Evolutionary conservation across 345 rosid species (phyloP).

Genomic region (Pugionium dolabratum): DNA sequence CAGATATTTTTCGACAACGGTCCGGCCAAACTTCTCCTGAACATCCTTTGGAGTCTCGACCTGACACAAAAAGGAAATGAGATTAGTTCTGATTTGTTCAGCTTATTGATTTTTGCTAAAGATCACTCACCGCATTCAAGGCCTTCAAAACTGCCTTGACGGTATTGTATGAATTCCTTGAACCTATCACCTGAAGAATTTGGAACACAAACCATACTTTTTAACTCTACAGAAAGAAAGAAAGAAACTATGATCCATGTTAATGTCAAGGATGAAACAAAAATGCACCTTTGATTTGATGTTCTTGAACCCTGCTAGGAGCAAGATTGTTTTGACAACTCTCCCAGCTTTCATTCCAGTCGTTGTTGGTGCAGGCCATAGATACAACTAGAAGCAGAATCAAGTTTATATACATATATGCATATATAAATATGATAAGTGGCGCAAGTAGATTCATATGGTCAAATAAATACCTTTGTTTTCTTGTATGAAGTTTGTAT

Average conservation of each 20-base stretch:
- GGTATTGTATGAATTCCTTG: conserved; percentile 92
- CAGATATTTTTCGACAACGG: conserved; percentile 84
- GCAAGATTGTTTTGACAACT: conserved; percentile 71
- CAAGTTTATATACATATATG: conserved; percentile 3
- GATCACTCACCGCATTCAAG: conserved; percentile 77
- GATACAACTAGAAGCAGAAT: conserved; percentile 58
- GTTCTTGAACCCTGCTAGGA: conserved; percentile 90
- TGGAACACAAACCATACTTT: background rate
- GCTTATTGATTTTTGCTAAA: background rate
- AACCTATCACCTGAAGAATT: conserved; percentile 71
- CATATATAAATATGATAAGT: background rate
- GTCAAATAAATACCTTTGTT: conserved; percentile 65
- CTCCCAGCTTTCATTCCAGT: conserved; percentile 94
- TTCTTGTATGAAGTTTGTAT: conserved; percentile 77
- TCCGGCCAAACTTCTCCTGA: conserved; percentile 89
- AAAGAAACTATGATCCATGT: no score
- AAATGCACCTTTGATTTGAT: conserved; percentile 80
- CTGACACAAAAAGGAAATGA: conserved; percentile 40
- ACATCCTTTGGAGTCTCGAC: conserved; percentile 93
- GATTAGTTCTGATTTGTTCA: background rate
- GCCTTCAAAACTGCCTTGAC: conserved; percentile 92
- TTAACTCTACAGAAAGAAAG: background rate
- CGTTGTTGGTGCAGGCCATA: conserved; percentile 90
- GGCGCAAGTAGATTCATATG: background rate
- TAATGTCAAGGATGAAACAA: background rate